A percentile compares a stretch with the other conserved stretches of the same genome.
Evolutionary conservation across 192 early-diverging fungal genomes (phyloP).

Genomic region (Thamnidium elegans): DNA sequence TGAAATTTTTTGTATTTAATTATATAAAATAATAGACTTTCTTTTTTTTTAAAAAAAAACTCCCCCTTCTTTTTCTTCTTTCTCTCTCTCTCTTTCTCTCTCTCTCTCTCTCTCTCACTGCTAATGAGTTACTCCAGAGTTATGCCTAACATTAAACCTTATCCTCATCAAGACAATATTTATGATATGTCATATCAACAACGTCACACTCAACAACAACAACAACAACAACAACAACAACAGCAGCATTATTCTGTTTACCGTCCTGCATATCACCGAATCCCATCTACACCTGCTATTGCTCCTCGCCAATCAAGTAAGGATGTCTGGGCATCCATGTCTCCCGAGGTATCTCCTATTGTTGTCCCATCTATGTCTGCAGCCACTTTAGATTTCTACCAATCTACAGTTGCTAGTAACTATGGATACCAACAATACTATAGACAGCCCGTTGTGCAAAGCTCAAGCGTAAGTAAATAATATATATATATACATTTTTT

Average conservation of each 20-base stretch:
- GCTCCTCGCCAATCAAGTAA: constrained; percentile 3
- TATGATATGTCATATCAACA: not conserved
- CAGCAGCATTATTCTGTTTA: constrained; percentile 8
- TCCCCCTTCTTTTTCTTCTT: too few species aligned
- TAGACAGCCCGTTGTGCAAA: not conserved
- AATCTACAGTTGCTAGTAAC: not conserved
- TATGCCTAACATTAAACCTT: constrained; percentile 20
- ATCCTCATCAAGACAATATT: constrained; percentile 15
- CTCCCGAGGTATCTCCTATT: constrained; percentile 16
- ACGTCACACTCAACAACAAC: not conserved
- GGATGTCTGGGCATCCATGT: constrained; percentile 2
- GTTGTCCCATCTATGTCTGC: constrained; percentile 19
- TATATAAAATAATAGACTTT: not conserved
- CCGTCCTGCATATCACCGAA: constrained; percentile 16
- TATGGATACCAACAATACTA: too few species aligned
- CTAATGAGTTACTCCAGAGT: constrained; percentile 20
- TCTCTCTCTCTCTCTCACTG: too few species aligned
- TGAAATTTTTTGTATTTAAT: constrained; percentile 1
- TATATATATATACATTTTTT: too few species aligned
- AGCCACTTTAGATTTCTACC: constrained; percentile 13
- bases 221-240: not conserved
- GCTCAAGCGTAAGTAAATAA: not conserved
- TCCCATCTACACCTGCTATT: constrained; percentile 9
- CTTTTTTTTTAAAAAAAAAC: constrained; percentile 2
- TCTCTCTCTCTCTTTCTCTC: too few species aligned